Conservation (phyloP, 768 basidiomycete species). For the Boletus vermiculosoides region DNA sequence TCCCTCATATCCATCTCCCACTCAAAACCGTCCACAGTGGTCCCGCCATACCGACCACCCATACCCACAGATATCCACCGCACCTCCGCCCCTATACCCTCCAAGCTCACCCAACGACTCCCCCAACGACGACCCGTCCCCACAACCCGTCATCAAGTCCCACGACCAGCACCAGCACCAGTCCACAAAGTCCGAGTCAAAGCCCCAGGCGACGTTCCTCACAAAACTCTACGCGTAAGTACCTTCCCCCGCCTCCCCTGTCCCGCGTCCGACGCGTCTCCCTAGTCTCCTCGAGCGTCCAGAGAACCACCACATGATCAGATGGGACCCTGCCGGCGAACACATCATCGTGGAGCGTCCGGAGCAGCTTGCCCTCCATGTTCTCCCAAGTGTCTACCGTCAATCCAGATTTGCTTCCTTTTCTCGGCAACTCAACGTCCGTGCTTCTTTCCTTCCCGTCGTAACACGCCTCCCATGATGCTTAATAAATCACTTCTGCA, state of each 20-base stretch:
- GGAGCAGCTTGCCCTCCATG: constrained; percentile 90
- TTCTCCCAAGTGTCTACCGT: constrained; percentile 91
- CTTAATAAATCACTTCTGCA: constrained; percentile 24
- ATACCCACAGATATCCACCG: constrained; percentile 36
- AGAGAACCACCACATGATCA: constrained; percentile 96
- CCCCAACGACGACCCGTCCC: constrained; percentile 50
- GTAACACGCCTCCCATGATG: constrained; percentile 21
- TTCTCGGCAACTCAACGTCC: constrained; percentile 93
- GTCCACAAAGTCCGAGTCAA: constrained; percentile 67
- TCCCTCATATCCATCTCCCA: constrained; percentile 35
- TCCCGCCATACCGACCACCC: constrained; percentile 33
- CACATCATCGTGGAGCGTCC: constrained; percentile 95
- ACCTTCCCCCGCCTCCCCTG: background rate
- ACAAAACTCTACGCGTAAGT: constrained; percentile 95
- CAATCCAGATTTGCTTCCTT: constrained; percentile 97
- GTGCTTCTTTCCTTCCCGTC: constrained; percentile 39
- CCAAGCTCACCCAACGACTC: constrained; percentile 40
- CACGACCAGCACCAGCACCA: constrained; percentile 49
- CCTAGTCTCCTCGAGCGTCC: constrained; percentile 81
- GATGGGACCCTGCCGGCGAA: constrained; percentile 91
- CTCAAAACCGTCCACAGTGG: constrained; percentile 43
- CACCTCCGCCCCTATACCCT: constrained; percentile 33
- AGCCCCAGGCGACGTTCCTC: constrained; percentile 92
- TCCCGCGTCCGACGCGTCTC: constrained; percentile 21
- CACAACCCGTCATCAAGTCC: constrained; percentile 29